Percentiles rank a stretch among this genome's conserved stretches.
Evolutionary conservation across 495 filamentous ascomycete genomes (phyloP).

Genomic region (Sporormia fimetaria): DNA sequence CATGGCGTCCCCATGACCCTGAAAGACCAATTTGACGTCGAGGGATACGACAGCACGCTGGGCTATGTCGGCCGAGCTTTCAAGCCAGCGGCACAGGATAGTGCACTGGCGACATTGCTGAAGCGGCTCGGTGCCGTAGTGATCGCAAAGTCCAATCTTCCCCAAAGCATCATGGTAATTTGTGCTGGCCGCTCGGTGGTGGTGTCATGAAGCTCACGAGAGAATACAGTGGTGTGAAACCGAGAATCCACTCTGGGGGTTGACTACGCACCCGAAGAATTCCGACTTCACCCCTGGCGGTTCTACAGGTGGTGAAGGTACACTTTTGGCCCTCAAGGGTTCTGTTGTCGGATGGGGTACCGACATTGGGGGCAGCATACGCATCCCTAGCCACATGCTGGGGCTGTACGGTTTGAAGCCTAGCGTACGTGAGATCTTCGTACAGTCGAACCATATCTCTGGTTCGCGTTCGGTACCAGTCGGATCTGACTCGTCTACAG

Average conservation of each 20-base stretch:
- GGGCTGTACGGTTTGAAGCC: constrained; percentile 46
- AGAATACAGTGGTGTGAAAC: constrained; percentile 36
- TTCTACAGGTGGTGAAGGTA: constrained; percentile 22
- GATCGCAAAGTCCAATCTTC: constrained; percentile 33
- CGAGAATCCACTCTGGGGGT: constrained; percentile 45
- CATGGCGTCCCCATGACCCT: constrained; percentile 27
- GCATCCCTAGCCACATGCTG: constrained; percentile 51
- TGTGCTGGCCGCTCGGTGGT: constrained; percentile 6
- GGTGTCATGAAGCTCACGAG: not conserved
- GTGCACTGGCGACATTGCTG: constrained; percentile 36
- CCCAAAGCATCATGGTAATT: constrained; percentile 37
- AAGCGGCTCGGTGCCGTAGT: constrained; percentile 37
- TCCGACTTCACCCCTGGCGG: constrained; percentile 29
- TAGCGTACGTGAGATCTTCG: constrained; percentile 30
- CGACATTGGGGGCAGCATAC: constrained; percentile 56
- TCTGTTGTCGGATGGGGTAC: constrained; percentile 33
- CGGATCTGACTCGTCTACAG: too few relatives aligned
- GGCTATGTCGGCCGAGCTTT: constrained; percentile 26
- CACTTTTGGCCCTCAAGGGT: constrained; percentile 15
- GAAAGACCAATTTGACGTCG: constrained; percentile 27
- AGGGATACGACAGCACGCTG: constrained; percentile 25
- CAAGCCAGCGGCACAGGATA: constrained; percentile 20
- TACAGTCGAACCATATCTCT: too few relatives aligned
- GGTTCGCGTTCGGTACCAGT: too few relatives aligned
- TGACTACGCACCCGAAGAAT: constrained; percentile 41